A percentile compares a stretch with the other conserved stretches of the same genome.
phyloP scores from a whole-genome alignment of 2,329 filamentous ascomycete genomes.

The Microdochium paspali region DNA sequence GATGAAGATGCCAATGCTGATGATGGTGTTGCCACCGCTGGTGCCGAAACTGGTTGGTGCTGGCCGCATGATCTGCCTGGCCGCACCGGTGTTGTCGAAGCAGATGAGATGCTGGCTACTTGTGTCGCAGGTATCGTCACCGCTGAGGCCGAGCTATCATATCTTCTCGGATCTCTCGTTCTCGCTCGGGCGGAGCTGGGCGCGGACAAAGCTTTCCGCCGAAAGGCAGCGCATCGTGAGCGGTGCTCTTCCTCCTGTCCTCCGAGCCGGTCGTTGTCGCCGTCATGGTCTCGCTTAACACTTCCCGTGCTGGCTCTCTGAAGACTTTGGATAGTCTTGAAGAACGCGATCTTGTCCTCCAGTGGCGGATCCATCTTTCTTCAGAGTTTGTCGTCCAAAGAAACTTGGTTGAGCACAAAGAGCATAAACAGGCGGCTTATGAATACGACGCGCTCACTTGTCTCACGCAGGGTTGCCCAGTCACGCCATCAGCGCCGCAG shows the following conservation, averaged over 20 bases:
- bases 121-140: slow-evolving; percentile 1
- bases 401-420: no score
- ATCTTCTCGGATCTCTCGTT: not conserved
- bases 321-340: slow-evolving; percentile 28
- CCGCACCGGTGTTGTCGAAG: not conserved
- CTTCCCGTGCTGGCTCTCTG: not conserved
- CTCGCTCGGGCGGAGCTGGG: not conserved
- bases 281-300: slow-evolving; percentile 1
- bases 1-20: slow-evolving; percentile 1
- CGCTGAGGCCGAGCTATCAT: no score
- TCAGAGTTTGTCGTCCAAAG: no score
- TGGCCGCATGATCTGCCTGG: no score
- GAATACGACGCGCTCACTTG: no score
- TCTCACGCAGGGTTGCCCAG: no score
- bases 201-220: slow-evolving; percentile 9
- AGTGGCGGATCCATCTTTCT: slow-evolving; percentile 17
- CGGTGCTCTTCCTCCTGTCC: slow-evolving; percentile 25
- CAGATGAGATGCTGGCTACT: slow-evolving; percentile 8
- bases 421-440: no score
- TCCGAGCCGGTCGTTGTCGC: slow-evolving; percentile 20
- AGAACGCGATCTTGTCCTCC: slow-evolving; percentile 35
- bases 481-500: no score
- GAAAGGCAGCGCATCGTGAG: slow-evolving; percentile 14
- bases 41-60: not conserved
- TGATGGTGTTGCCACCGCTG: not conserved